A percentile compares a stretch with the other conserved stretches of the same genome.
Evolutionary conservation across 148 eudicot genomes (phyloP).

Genomic region (Fagopyrum tataricum): DNA sequence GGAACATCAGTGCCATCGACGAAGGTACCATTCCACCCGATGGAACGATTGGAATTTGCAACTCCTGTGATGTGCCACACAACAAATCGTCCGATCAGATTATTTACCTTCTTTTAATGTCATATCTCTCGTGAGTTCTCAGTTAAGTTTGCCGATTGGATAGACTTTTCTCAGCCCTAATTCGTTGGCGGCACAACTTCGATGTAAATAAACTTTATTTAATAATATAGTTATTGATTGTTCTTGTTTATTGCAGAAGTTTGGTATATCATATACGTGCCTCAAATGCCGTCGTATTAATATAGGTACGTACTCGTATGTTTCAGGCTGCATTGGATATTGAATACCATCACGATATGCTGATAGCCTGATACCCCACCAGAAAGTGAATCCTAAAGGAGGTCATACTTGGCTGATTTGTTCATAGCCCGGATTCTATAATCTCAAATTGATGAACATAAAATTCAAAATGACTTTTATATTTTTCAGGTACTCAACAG

Average conservation of each 20-base stretch:
- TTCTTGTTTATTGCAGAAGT: background rate
- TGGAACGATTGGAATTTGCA: slow-evolving; percentile 80
- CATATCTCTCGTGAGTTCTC: slow-evolving; percentile 8
- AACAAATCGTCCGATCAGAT: slow-evolving; percentile 92
- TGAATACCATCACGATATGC: slow-evolving; percentile 94
- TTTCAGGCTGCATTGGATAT: slow-evolving; percentile 90
- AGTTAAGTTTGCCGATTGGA: background rate
- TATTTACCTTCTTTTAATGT: background rate
- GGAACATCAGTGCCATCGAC: too few relatives aligned
- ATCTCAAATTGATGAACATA: background rate
- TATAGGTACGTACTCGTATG: background rate
- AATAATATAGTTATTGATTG: background rate
- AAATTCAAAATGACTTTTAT: too few relatives aligned
- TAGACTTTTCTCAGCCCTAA: too few relatives aligned
- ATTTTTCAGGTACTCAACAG: slow-evolving; percentile 99
- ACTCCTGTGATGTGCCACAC: slow-evolving; percentile 90
- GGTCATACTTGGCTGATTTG: slow-evolving; percentile 96
- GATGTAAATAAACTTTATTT: too few relatives aligned
- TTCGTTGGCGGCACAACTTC: too few relatives aligned
- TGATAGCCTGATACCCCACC: slow-evolving; percentile 75
- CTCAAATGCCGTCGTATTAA: background rate
- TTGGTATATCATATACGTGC: background rate
- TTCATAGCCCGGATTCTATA: background rate
- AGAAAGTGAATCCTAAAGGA: slow-evolving; percentile 97
- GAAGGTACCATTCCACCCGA: slow-evolving; percentile 79